phyloP scores from a whole-genome alignment of 805 yeast species.

The Zygoascus flipseniorum region DNA sequence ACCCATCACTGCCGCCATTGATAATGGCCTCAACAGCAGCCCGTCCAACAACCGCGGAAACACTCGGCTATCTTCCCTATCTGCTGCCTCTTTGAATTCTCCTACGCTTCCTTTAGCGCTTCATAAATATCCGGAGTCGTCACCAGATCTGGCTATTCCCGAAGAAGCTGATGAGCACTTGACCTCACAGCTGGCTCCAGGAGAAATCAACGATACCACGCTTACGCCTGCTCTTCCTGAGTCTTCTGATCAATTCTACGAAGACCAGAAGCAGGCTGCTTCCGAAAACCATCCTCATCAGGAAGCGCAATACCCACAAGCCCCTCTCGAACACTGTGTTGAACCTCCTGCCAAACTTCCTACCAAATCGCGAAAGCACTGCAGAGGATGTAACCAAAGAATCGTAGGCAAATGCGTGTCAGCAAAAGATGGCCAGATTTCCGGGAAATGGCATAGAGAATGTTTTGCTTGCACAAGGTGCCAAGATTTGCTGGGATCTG shows the following conservation, averaged over 20 bases:
- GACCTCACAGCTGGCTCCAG: neutral
- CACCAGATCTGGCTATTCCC: neutral
- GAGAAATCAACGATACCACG: neutral
- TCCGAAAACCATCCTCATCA: no score
- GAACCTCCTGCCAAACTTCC: neutral
- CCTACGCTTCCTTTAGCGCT: neutral
- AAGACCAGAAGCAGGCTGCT: neutral
- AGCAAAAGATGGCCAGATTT: conserved; percentile 57
- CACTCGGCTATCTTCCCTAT: neutral
- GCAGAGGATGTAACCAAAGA: conserved; percentile 59
- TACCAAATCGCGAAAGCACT: conserved; percentile 24
- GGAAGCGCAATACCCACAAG: neutral
- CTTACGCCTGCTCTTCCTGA: neutral
- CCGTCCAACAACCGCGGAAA: neutral
- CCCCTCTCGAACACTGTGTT: neutral
- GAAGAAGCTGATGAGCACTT: neutral
- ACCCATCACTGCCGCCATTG: neutral
- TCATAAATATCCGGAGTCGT: neutral
- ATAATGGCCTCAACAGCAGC: neutral
- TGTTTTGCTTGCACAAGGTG: conserved; percentile 78
- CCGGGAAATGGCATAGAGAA: conserved; percentile 86
- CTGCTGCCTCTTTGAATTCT: neutral
- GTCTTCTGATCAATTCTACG: neutral
- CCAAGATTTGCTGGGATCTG: conserved; percentile 34
- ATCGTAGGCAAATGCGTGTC: conserved; percentile 61